phyloP scores from a whole-genome alignment of 2,329 filamentous ascomycete species.

The Fusarium poae region DNA sequence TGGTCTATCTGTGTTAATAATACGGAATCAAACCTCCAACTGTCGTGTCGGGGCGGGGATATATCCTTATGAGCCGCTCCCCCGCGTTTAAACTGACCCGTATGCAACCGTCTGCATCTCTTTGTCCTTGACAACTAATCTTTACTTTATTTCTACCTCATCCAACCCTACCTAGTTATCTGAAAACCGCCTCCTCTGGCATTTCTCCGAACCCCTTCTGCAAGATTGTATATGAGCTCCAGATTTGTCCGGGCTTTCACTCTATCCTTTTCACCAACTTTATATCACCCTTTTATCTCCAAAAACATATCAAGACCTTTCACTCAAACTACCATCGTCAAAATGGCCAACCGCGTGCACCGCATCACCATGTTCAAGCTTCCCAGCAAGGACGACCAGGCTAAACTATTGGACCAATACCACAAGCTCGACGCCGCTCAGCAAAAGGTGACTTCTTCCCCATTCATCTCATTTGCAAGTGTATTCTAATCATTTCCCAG shows the following conservation, averaged over 20 bases:
- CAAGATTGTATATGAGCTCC: constrained; percentile 36
- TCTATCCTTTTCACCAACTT: not conserved
- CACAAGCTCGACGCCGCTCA: constrained; percentile 56
- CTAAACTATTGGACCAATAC: constrained; percentile 61
- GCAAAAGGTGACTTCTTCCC: constrained; percentile 55
- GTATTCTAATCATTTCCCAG: constrained; percentile 57
- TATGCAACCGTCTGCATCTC: constrained; percentile 31
- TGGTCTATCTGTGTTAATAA: constrained; percentile 6
- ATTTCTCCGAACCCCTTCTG: constrained; percentile 4
- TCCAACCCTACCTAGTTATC: not conserved
- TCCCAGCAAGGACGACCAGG: constrained; percentile 59
- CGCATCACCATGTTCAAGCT: constrained; percentile 68
- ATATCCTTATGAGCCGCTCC: constrained; percentile 14
- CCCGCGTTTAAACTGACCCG: constrained; percentile 29
- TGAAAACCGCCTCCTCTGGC: not conserved
- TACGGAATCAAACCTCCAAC: constrained; percentile 12
- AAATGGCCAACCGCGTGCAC: constrained; percentile 61
- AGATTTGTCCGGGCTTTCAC: constrained; percentile 18
- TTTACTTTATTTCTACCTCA: constrained; percentile 1
- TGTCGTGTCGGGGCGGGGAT: constrained; percentile 3
- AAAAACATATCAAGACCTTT: constrained; percentile 13
- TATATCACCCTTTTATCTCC: not conserved
- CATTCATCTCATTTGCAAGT: not conserved
- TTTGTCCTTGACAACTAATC: constrained; percentile 20
- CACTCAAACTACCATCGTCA: constrained; percentile 25